Evolutionary conservation across 768 basidiomycete species (phyloP), one percentile per base, ranked within the genome.

Genomic region (Collybia sordida): DNA sequence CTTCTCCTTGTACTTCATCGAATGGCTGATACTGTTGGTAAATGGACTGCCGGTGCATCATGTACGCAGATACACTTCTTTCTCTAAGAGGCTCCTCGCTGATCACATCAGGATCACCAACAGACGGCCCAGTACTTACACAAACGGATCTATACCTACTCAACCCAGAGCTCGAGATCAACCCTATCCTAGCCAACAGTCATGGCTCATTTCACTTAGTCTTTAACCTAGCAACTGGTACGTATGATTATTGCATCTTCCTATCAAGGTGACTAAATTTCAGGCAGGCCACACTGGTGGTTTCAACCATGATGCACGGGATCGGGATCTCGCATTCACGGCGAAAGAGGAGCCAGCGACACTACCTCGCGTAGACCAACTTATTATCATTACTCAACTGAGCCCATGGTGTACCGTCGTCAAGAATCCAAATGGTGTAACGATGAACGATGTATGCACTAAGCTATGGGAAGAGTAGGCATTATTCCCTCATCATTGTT

Each of bases 101-200:
- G 42, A 48, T 47, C 8, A 34, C 24, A 23, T 25, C 49, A 22
- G 15, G 31, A 31, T 31, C 31, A 40, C 23, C 42, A 37, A 6
- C 52, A 91, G 88, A 92, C 66, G 90, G 88, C 0, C 90, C 90
- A 4, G 81, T 92, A 5, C 75, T 93, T 12, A 79, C 81, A 2
- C 87, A 88, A 60, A 90, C 88, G 0, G 90, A 93, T 60, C 75
- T 93, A 12, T 93, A 90, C 65, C 78, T 93, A 3, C 79, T 93
- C 48, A 75, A 79, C 38, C 78, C 81, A 4, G 80, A 84, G 14
- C 74, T 93, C 2, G 80, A 88, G 59, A 62, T 93, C 25, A 76
- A 93, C 58, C 90, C 90, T 3, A 83, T 91, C 62, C 77, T 93
- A 11, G 72, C 74, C 31, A 77, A 78, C 56, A 67, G 71, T 22